A percentile compares a stretch with the other conserved stretches of the same genome.
These are phyloP conservation scores for Lipomyces sp. DNA, from an alignment of 805 yeast genomes.

Conservation along the genomic window DNA sequence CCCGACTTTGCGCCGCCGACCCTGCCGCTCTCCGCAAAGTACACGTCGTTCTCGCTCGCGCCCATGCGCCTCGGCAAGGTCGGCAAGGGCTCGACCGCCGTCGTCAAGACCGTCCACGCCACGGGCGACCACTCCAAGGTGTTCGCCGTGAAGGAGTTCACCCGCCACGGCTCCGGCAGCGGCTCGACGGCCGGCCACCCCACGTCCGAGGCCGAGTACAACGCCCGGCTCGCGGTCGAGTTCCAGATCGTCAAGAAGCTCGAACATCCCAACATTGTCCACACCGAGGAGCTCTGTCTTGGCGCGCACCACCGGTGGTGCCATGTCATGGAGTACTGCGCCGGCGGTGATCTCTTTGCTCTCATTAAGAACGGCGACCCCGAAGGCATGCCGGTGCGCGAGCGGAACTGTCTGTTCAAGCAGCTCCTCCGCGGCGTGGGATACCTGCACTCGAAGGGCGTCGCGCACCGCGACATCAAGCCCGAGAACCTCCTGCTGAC, in stretches of 20 bases:
- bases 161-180: constrained; percentile 57
- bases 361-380: constrained; percentile 57
- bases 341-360: constrained; percentile 80
- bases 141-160: constrained; percentile 87
- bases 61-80: constrained; percentile 25
- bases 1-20: constrained; percentile 22
- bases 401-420: constrained; percentile 87
- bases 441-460: constrained; percentile 87
- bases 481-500: constrained; percentile 81
- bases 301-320: constrained; percentile 36
- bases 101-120: constrained; percentile 32
- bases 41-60: constrained; percentile 14
- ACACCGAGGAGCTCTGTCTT: constrained; percentile 58
- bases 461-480: constrained; percentile 84
- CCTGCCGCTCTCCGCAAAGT: constrained; percentile 23
- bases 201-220: constrained; percentile 45
- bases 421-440: constrained; percentile 79
- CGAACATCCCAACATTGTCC: constrained; percentile 73
- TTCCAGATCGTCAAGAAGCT: constrained; percentile 77
- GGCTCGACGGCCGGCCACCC: constrained; percentile 37
- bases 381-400: constrained; percentile 74
- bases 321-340: constrained; percentile 66
- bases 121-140: constrained; percentile 35
- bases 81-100: constrained; percentile 39
- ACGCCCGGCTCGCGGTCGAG: constrained; percentile 72